Evolutionary conservation across 2,329 filamentous ascomycete genomes (phyloP).

Genomic region (Fusarium sacchari): DNA sequence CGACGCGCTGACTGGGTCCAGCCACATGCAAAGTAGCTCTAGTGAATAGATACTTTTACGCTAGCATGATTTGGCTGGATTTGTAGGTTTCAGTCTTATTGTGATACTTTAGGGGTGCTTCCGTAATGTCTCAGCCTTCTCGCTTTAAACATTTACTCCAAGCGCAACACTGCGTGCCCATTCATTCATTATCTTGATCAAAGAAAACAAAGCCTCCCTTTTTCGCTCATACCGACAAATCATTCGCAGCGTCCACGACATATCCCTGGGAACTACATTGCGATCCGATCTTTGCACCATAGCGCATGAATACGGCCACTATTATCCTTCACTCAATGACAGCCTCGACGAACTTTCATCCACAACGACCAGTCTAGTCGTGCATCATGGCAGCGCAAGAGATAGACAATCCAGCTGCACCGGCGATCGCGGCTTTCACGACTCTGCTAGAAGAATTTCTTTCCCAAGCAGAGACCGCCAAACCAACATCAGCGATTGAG

Average conservation of each 20-base stretch:
- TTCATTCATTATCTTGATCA: slow-evolving; percentile 3
- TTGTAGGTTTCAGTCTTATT: not conserved
- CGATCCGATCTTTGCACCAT: not conserved
- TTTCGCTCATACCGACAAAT: not conserved
- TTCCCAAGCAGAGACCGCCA: slow-evolving; percentile 65
- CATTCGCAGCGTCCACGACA: not conserved
- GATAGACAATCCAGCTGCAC: slow-evolving; percentile 58
- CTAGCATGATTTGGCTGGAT: too few species aligned
- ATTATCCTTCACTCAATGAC: slow-evolving; percentile 13
- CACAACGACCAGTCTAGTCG: slow-evolving; percentile 19
- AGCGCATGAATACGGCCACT: not conserved
- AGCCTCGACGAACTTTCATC: slow-evolving; percentile 10
- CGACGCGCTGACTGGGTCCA: slow-evolving; percentile 30
- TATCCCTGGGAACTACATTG: not conserved
- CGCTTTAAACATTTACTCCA: slow-evolving; percentile 12
- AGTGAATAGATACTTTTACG: slow-evolving; percentile 11
- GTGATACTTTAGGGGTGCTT: slow-evolving; percentile 10
- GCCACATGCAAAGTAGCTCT: slow-evolving; percentile 31
- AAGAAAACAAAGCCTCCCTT: slow-evolving; percentile 1
- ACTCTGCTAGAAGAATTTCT: slow-evolving; percentile 67
- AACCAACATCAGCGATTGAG: slow-evolving; percentile 72
- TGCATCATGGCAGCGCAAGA: slow-evolving; percentile 62
- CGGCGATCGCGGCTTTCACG: slow-evolving; percentile 64
- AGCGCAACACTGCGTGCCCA: slow-evolving; percentile 7
- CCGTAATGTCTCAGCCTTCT: slow-evolving; percentile 39